A percentile compares a stretch with the other conserved stretches of the same genome.
These are phyloP conservation scores for Kuraishia cidri DNA, from an alignment of 805 yeast species.

Conservation along the genomic window DNA sequence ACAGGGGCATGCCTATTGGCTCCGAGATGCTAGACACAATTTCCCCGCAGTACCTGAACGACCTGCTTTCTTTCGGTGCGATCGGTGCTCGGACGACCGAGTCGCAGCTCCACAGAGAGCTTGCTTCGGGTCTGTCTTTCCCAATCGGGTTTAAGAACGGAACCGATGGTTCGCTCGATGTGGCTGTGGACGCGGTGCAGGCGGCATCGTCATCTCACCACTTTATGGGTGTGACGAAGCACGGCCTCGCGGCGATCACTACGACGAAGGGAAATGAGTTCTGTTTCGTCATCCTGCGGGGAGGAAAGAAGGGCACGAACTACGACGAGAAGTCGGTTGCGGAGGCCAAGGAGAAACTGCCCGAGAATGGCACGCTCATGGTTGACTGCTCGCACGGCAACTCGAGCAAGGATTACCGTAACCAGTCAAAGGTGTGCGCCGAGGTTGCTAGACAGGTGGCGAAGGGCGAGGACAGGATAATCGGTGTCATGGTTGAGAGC, in stretches of 20 bases:
- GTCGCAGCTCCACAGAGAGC: conserved; percentile 94
- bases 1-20: conserved; percentile 75
- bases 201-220: conserved; percentile 93
- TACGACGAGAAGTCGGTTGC: conserved; percentile 69
- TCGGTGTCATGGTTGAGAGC: conserved; percentile 97
- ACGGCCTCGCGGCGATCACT: conserved; percentile 93
- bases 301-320: conserved; percentile 92
- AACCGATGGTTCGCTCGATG: conserved; percentile 92
- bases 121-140: conserved; percentile 94
- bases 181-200: conserved; percentile 88
- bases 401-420: conserved; percentile 81
- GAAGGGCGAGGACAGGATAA: conserved; percentile 64
- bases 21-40: conserved; percentile 98
- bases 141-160: conserved; percentile 98
- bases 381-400: conserved; percentile 97
- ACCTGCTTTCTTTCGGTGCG: conserved; percentile 92
- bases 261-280: conserved; percentile 92
- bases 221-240: conserved; percentile 90
- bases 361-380: conserved; percentile 47
- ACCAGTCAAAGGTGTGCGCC: conserved; percentile 86
- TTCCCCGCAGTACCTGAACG: conserved; percentile 92
- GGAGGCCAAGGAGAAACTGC: conserved; percentile 53
- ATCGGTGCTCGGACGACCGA: conserved; percentile 99
- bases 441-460: conserved; percentile 71
- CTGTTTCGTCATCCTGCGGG: conserved; percentile 87